phyloP scores from a whole-genome alignment of 2,329 filamentous ascomycete species.

The Botrytis aclada region DNA sequence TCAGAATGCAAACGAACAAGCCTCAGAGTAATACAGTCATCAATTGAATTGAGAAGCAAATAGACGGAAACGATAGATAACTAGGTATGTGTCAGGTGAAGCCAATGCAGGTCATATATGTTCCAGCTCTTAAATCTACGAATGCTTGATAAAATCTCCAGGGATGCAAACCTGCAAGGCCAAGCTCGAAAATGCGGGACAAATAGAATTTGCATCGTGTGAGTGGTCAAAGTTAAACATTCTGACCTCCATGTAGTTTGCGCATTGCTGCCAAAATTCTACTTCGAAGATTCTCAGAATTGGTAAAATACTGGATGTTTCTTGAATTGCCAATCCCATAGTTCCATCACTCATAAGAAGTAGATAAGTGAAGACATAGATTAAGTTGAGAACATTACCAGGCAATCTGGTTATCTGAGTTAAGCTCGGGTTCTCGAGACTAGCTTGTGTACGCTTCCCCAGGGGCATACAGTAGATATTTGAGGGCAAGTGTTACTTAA shows the following conservation, averaged over 20 bases:
- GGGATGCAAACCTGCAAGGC: background rate
- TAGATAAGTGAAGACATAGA: background rate
- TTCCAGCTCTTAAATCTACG: background rate
- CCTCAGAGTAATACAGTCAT: background rate
- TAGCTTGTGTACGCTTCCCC: background rate
- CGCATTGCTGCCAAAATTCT: background rate
- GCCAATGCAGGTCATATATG: background rate
- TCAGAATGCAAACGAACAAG: background rate
- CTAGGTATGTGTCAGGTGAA: background rate
- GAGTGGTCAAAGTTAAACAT: background rate
- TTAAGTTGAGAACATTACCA: background rate
- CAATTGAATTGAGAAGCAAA: background rate
- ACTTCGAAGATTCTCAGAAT: background rate
- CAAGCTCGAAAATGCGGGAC: background rate
- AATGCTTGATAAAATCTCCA: background rate
- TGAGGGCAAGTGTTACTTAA: background rate
- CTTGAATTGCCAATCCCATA: background rate
- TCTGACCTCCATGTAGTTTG: background rate
- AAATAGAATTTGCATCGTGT: accelerated
- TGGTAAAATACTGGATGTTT: background rate
- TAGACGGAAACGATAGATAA: background rate
- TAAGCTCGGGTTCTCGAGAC: background rate
- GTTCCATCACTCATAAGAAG: too few relatives aligned
- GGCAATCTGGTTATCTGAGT: background rate
- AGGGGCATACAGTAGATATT: background rate